Conservation (phyloP, 2,329 filamentous ascomycete genomes). For the Sclerotinia glacialis region DNA sequence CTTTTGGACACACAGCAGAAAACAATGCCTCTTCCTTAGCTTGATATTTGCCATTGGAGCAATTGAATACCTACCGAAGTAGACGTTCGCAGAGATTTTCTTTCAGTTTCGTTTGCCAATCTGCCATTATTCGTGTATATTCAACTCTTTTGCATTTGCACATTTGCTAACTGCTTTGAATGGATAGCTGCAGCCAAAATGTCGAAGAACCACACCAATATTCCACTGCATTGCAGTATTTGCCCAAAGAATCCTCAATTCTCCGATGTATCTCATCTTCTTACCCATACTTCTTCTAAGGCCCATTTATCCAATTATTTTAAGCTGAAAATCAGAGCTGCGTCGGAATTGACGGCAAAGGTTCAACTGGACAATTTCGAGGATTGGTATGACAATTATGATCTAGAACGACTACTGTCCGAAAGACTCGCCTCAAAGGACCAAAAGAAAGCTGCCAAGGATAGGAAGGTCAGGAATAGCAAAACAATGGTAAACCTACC, state of each 20-base stretch:
- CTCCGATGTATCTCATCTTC: slow-evolving; percentile 85
- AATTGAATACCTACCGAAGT: not conserved
- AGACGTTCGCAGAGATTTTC: not conserved
- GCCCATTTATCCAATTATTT: slow-evolving; percentile 84
- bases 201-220: slow-evolving; percentile 39
- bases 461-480: slow-evolving; percentile 32
- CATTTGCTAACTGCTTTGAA: slow-evolving; percentile 16
- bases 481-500: not conserved
- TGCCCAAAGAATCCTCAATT: slow-evolving; percentile 78
- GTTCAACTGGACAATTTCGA: slow-evolving; percentile 66
- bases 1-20: not conserved
- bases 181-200: slow-evolving; percentile 26
- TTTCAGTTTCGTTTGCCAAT: not conserved
- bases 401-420: slow-evolving; percentile 69
- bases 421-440: slow-evolving; percentile 77
- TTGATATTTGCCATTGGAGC: not conserved
- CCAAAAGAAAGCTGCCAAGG: slow-evolving; percentile 52
- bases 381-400: slow-evolving; percentile 71
- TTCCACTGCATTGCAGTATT: slow-evolving; percentile 76
- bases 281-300: slow-evolving; percentile 91
- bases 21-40: not conserved
- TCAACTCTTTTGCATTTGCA: not conserved
- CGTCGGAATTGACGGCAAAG: slow-evolving; percentile 63
- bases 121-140: not conserved
- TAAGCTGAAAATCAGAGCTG: slow-evolving; percentile 71